phyloP scores from a whole-genome alignment of 768 basidiomycete species.

The Boletus rubropictus region DNA sequence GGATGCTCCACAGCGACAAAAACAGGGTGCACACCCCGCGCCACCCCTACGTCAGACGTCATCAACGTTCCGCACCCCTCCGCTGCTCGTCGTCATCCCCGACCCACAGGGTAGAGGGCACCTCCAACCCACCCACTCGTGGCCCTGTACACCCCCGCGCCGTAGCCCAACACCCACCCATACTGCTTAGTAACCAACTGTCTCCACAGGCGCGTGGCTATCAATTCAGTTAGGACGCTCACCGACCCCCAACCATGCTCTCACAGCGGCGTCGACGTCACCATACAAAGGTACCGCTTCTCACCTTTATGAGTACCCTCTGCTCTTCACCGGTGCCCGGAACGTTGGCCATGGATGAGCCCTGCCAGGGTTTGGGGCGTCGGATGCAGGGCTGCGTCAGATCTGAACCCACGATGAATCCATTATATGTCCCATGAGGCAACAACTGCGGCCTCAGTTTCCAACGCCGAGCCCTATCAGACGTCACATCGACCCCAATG shows the following conservation, averaged over 20 bases:
- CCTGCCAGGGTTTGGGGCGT: conserved; percentile 5
- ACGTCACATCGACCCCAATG: background rate
- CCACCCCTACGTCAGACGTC: conserved; percentile 32
- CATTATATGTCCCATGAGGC: conserved; percentile 1
- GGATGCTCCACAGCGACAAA: conserved; percentile 31
- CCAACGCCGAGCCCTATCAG: background rate
- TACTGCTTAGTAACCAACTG: no score
- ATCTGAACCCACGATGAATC: background rate
- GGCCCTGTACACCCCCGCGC: background rate
- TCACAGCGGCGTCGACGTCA: no score
- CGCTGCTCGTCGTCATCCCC: background rate
- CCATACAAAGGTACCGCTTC: no score
- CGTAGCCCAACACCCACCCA: background rate
- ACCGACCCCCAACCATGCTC: background rate
- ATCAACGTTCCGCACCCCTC: conserved; percentile 7
- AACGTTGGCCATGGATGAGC: background rate
- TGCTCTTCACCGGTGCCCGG: no score
- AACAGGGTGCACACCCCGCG: conserved; percentile 32
- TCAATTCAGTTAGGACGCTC: no score
- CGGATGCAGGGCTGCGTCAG: background rate
- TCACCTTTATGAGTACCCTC: no score
- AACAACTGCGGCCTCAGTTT: background rate
- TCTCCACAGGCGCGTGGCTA: no score
- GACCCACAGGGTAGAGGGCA: background rate
- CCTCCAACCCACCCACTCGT: background rate